Conservation (phyloP, 352 stramenopile species). For the Aphanomyces euteiches region DNA sequence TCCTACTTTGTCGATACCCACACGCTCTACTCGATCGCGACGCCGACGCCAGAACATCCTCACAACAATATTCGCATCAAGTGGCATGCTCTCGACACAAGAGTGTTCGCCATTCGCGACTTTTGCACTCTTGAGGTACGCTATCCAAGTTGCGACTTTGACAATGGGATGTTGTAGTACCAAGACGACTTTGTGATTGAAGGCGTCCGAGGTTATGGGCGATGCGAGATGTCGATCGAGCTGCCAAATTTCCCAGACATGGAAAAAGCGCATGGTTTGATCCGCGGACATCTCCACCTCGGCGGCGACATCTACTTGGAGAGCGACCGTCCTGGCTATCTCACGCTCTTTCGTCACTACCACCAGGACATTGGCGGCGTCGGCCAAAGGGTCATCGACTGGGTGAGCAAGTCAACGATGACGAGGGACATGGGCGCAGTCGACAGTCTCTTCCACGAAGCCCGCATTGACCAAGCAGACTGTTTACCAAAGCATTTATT, state of each 20-base stretch:
- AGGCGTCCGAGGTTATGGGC: slow-evolving; percentile 55
- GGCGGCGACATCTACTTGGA: slow-evolving; percentile 78
- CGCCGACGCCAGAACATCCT: slow-evolving; percentile 60
- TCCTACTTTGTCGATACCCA: slow-evolving; percentile 59
- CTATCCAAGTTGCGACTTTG: not conserved
- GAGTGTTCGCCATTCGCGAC: slow-evolving; percentile 60
- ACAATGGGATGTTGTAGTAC: slow-evolving; percentile 40
- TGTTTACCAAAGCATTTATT: too few relatives aligned
- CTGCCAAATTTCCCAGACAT: slow-evolving; percentile 54
- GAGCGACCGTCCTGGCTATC: not conserved
- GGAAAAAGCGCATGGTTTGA: slow-evolving; percentile 50
- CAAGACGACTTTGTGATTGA: slow-evolving; percentile 73
- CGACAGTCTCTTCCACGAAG: too few relatives aligned
- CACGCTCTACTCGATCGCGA: slow-evolving; percentile 62
- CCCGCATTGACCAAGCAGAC: too few relatives aligned
- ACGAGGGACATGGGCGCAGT: too few relatives aligned
- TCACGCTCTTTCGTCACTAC: not conserved
- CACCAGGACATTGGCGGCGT: not conserved
- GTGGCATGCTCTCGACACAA: slow-evolving; percentile 70
- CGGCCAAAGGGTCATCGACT: too few relatives aligned
- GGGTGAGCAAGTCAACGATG: too few relatives aligned
- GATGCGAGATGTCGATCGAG: slow-evolving; percentile 56
- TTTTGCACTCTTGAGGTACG: slow-evolving; percentile 58
- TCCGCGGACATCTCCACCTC: slow-evolving; percentile 70
- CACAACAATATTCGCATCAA: slow-evolving; percentile 78